Base-by-base conservation (phyloP, 2,329 filamentous ascomycete genomes). In the Acrodontium crateriforme region DNA sequence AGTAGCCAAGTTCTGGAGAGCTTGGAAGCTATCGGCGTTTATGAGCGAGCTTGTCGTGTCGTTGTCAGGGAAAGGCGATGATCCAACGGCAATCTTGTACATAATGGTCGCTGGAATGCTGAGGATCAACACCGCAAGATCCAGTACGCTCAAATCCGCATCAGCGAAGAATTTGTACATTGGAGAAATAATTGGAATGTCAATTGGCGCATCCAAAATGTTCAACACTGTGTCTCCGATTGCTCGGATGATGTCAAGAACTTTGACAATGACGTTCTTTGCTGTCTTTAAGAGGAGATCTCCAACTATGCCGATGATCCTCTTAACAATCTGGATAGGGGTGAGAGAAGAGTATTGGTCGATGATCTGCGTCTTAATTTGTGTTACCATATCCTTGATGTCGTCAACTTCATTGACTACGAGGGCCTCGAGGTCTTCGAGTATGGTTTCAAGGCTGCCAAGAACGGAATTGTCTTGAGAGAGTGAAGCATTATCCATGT, bases 361-460 rank as follows among this genome's bases (percentile, higher is more conserved):
- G 23, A 25, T 14, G 23, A 25, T 13, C 13, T 25, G 23, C 23
- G 23, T 25, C 8, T 12, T 8, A 14, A 25, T 25, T 25, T 25
- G 23, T 9, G 9, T 9, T 8, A 25, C 13, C 23, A 25, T 25
- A 9, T 9, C 13, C 23, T 13, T 14, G 9, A 14, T 12, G 13
- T 8, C 9, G 13, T 25, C 13, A 12, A 25, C 9, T 13, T 25
- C 9, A 13, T 25, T 25, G 9, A 9, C 23, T 13, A 14, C 23
- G 12, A 25, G 23, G 13, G 23, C 23, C 13, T 14, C 13, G 9
- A 9, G 13, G 13, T 9, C 13, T 14, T 12, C 8, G 9, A 25
- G 23, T 8, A 13, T 12, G 13, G 23, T 12, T 9, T 25, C 23
- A 12, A 25, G 23, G 13, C 12, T 13, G 13, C 12, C 23, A 13